These are phyloP conservation scores for Papiliotrema flavescens DNA, from an alignment of 1,284 basidiomycete species.

Conservation along the genomic window DNA sequence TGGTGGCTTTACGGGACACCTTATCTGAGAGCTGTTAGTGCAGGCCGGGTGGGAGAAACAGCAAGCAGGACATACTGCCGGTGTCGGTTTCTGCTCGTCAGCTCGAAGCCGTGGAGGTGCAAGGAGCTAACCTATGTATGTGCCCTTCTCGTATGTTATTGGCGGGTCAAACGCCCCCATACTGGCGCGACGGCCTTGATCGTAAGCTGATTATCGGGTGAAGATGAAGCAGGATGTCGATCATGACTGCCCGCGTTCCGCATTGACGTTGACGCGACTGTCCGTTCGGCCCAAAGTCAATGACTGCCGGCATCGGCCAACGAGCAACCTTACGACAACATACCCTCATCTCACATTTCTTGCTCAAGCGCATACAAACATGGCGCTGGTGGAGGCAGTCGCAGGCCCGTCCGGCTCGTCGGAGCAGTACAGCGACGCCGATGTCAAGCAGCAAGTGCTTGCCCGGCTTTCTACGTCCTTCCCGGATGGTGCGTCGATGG, in stretches of 20 bases:
- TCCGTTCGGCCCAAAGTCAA: background rate
- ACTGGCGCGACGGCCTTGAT: background rate
- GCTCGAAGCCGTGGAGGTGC: background rate
- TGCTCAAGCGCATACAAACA: background rate
- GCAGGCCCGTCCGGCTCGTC: background rate
- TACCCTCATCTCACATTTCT: background rate
- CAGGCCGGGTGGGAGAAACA: background rate
- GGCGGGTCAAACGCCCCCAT: slow-evolving; percentile 47
- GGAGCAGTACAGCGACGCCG: background rate
- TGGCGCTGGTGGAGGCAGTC: background rate
- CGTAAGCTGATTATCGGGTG: too few relatives aligned
- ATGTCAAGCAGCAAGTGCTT: slow-evolving; percentile 17
- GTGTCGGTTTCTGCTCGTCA: slow-evolving; percentile 41
- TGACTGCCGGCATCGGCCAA: too few relatives aligned
- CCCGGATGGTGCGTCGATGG: slow-evolving; percentile 26
- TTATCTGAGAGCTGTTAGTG: slow-evolving; percentile 55
- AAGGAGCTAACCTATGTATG: slow-evolving; percentile 35
- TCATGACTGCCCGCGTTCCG: background rate
- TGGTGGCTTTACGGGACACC: slow-evolving; percentile 87
- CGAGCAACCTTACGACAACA: too few relatives aligned
- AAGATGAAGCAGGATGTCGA: background rate
- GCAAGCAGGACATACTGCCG: slow-evolving; percentile 31
- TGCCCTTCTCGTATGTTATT: slow-evolving; percentile 43
- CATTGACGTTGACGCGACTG: too few relatives aligned
- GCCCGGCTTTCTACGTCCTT: slow-evolving; percentile 22